phyloP scores from a whole-genome alignment of 495 filamentous ascomycete genomes.

The Talaromyces thailandensis region DNA sequence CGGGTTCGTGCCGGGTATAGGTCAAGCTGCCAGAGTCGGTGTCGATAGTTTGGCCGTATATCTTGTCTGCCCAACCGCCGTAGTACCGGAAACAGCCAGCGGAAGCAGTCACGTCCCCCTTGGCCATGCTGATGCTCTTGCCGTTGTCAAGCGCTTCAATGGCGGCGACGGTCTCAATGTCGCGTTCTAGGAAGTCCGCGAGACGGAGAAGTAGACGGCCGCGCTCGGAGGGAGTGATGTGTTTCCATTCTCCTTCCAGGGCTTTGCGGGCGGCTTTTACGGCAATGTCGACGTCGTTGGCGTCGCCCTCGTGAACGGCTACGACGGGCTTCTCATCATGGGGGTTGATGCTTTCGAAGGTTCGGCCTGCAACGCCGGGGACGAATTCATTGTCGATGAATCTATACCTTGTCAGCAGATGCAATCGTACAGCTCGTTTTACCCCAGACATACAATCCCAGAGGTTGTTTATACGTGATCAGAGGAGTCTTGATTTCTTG shows the following conservation, averaged over 20 bases:
- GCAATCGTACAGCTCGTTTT: background rate
- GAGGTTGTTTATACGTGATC: constrained; percentile 1
- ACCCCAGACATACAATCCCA: constrained; percentile 4
- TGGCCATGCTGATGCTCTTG: constrained; percentile 77
- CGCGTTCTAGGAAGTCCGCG: constrained; percentile 76
- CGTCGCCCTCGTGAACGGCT: constrained; percentile 80
- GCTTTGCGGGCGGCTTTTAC: constrained; percentile 84
- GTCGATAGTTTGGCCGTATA: constrained; percentile 83
- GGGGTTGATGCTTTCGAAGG: constrained; percentile 66
- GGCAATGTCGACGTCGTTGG: constrained; percentile 78
- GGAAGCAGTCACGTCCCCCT: constrained; percentile 60
- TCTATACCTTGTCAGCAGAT: background rate
- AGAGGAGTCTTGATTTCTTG: constrained; percentile 4
- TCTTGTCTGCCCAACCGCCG: constrained; percentile 96
- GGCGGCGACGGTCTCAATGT: constrained; percentile 66
- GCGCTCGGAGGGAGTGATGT: constrained; percentile 66
- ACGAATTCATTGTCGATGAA: constrained; percentile 92
- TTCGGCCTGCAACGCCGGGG: constrained; percentile 58
- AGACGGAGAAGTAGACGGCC: constrained; percentile 68
- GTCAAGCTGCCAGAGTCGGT: constrained; percentile 66
- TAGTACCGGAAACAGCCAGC: constrained; percentile 74
- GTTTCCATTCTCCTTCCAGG: constrained; percentile 71
- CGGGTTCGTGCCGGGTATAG: constrained; percentile 71
- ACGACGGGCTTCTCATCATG: constrained; percentile 59
- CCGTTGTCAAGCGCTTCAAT: constrained; percentile 94